Evolutionary conservation across 345 rosid genomes (phyloP).

Genomic region (Pugionium dolabratum): DNA sequence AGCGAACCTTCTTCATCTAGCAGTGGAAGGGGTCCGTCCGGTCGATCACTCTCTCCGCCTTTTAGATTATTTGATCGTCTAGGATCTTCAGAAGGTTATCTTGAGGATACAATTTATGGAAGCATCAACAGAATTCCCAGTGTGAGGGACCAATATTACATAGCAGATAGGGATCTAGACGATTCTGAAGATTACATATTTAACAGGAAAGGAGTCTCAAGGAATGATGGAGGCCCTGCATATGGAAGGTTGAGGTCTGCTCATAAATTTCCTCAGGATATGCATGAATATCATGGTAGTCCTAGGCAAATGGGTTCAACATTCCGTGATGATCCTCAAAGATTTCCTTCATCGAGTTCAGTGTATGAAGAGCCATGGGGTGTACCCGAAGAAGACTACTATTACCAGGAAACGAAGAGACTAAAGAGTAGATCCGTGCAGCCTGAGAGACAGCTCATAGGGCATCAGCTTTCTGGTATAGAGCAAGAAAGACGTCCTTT

Average conservation of each 20-base stretch:
- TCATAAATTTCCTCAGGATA: constrained; percentile 43
- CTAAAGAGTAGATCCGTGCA: constrained; percentile 59
- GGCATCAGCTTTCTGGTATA: constrained; percentile 58
- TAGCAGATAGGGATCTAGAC: constrained; percentile 46
- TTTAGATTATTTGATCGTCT: constrained; percentile 50
- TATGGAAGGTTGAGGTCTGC: constrained; percentile 50
- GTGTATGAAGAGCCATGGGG: constrained; percentile 75
- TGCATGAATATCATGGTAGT: constrained; percentile 56
- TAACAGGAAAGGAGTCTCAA: constrained; percentile 50
- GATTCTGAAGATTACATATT: constrained; percentile 54
- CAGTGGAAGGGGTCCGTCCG: constrained; percentile 52
- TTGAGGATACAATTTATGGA: constrained; percentile 50
- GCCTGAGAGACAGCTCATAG: constrained; percentile 69
- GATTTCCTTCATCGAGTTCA: constrained; percentile 46
- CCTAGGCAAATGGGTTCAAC: constrained; percentile 57
- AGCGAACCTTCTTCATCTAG: constrained; percentile 67
- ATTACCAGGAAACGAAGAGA: constrained; percentile 64
- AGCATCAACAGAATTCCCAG: constrained; percentile 37
- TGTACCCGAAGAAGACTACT: constrained; percentile 63
- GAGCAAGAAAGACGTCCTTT: constrained; percentile 55
- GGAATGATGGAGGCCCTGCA: constrained; percentile 50
- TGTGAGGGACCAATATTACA: constrained; percentile 47
- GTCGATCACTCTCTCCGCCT: constrained; percentile 60
- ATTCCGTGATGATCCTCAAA: constrained; percentile 51
- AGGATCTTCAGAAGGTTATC: constrained; percentile 57